phyloP scores from a whole-genome alignment of 2,329 filamentous ascomycete genomes.

The Rutstroemia sp. region DNA sequence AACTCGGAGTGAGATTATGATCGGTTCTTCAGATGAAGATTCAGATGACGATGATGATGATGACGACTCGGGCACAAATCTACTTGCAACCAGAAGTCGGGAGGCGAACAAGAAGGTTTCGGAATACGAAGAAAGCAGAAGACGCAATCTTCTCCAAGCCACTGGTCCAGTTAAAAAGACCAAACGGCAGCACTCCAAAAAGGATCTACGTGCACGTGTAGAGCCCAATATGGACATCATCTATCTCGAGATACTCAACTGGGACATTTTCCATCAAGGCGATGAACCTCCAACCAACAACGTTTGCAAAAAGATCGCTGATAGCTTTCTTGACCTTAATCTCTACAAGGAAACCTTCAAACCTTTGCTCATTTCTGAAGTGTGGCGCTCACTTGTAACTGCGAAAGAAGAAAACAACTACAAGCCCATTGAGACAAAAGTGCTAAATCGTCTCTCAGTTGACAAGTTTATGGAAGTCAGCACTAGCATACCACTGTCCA shows the following conservation, averaged over 20 bases:
- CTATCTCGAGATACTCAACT: constrained; percentile 79
- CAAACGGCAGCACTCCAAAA: constrained; percentile 71
- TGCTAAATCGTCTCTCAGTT: constrained; percentile 80
- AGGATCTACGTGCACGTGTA: constrained; percentile 89
- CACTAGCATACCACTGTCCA: constrained; percentile 64
- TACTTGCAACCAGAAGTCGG: constrained; percentile 40
- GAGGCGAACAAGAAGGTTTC: constrained; percentile 27
- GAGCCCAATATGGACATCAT: constrained; percentile 81
- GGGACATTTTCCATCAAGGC: constrained; percentile 90
- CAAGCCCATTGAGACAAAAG: constrained; percentile 78
- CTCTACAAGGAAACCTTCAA: constrained; percentile 88
- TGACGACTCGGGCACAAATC: constrained; percentile 28
- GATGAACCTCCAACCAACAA: constrained; percentile 76
- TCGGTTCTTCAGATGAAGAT: constrained; percentile 65
- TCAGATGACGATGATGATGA: constrained; percentile 67
- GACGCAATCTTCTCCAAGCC: constrained; percentile 43
- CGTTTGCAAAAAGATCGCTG: constrained; percentile 67
- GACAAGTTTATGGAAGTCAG: constrained; percentile 91
- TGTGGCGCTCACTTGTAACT: constrained; percentile 90
- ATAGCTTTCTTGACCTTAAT: constrained; percentile 65
- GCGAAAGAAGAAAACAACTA: constrained; percentile 78
- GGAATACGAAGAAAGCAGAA: constrained; percentile 40
- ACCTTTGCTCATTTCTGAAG: constrained; percentile 82
- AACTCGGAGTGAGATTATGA: constrained; percentile 81
- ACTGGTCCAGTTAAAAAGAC: constrained; percentile 76